These are phyloP conservation scores for Penicillium robsamsonii DNA, from an alignment of 495 filamentous ascomycete genomes.

Conservation along the genomic window DNA sequence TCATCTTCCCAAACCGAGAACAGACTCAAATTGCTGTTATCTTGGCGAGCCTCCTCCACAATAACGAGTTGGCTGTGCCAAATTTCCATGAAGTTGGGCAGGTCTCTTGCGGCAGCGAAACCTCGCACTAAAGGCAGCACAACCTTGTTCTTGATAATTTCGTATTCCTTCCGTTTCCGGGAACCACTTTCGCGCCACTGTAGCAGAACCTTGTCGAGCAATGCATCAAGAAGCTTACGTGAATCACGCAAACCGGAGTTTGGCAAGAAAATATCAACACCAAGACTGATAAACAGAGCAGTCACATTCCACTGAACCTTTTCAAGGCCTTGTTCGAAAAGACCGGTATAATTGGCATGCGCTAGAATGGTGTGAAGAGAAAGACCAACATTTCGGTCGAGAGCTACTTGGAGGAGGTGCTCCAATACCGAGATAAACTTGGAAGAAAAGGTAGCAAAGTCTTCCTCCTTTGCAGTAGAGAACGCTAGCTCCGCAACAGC, in stretches of 20 bases:
- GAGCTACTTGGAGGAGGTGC: constrained; percentile 42
- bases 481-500: constrained; percentile 48
- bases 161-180: constrained; percentile 20
- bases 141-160: constrained; percentile 40
- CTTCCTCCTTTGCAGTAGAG: constrained; percentile 40
- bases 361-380: constrained; percentile 47
- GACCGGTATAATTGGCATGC: constrained; percentile 43
- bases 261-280: constrained; percentile 68
- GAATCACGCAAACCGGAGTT: constrained; percentile 46
- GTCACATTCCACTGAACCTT: constrained; percentile 61
- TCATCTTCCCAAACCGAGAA: constrained; percentile 62
- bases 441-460: constrained; percentile 25
- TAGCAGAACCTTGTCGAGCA: constrained; percentile 41
- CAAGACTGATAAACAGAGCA: constrained; percentile 59
- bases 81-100: constrained; percentile 61
- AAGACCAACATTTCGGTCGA: constrained; percentile 40
- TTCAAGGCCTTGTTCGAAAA: constrained; percentile 36
- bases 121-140: constrained; percentile 59
- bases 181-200: constrained; percentile 32
- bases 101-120: constrained; percentile 62
- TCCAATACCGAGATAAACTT: constrained; percentile 41
- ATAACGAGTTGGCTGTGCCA: constrained; percentile 63
- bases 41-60: constrained; percentile 39
- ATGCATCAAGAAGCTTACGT: constrained; percentile 38
- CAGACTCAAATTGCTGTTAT: constrained; percentile 24